Evolutionary conservation across 768 basidiomycete species (phyloP), one percentile per base, ranked within the genome.

Genomic region (Cystofilobasidium ferigula): DNA sequence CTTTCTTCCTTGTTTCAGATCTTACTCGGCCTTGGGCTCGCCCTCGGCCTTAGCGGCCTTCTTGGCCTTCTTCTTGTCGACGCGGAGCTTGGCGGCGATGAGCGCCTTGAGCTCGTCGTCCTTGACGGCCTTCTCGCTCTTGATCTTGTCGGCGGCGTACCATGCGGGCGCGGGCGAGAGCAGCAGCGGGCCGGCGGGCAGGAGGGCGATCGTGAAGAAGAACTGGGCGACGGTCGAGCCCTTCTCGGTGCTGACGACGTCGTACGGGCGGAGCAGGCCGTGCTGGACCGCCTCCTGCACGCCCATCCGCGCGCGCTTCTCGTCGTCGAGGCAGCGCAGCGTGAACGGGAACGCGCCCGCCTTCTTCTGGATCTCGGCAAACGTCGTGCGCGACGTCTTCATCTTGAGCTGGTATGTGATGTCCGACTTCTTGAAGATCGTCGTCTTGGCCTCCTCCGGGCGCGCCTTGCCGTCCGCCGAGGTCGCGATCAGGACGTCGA

Each of bases 261-360:
- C 93, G 77, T 93, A 97, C 53, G 91, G 89, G 77, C 90, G 90
- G 69, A 98, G 84, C 54, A 97, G 82, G 72, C 84, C 84, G 76
- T 99, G 95, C 75, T 93, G 87, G 42, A 93, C 90, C 57, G 94
- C 93, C 79, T 98, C 95, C 75, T 88, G 86, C 38, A 98, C 82
- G 70, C 94, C 95, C 82, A 98, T 86, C 42, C 94, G 85, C 32
- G 90, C 86, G 61, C 89, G 84, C 78, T 93, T 93, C 82, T 98
- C 94, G 73, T 98, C 94, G 70, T 94, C 94, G 65, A 98, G 82
- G 54, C 82, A 81, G 69, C 95, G 89, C 69, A 99, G 83, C 72
- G 93, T 97, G 82, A 99, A 97, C 38, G 95, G 94, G 84, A 99
- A 98, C 6, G 90, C 82, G 30, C 94, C 94, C 47, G 95, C 89